These are phyloP conservation scores for Vitis hybrid DNA, from an alignment of 177 flowering plant genomes.

Conservation along the genomic window DNA sequence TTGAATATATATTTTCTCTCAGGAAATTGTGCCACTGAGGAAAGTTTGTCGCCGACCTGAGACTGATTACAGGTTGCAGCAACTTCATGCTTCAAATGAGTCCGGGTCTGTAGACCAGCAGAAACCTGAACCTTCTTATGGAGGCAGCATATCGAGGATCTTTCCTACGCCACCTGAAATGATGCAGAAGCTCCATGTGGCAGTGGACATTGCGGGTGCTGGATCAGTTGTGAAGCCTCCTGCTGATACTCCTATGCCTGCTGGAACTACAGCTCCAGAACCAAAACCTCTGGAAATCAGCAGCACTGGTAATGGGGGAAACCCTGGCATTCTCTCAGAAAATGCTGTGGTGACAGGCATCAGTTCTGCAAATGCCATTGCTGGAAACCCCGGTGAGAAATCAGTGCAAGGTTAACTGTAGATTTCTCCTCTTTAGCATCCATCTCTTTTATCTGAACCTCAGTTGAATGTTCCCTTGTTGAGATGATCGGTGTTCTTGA, in stretches of 20 bases:
- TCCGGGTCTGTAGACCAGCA: slow-evolving; percentile 30
- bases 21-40: slow-evolving; percentile 92
- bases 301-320: background rate
- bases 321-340: slow-evolving; percentile 1
- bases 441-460: background rate
- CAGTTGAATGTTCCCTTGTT: background rate
- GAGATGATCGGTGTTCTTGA: too few species aligned
- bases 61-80: slow-evolving; percentile 85
- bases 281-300: slow-evolving; percentile 8
- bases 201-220: slow-evolving; percentile 10
- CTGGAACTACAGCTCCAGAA: slow-evolving; percentile 4
- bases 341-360: background rate
- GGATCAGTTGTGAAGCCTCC: background rate
- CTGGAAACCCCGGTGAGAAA: slow-evolving; percentile 10
- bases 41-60: slow-evolving; percentile 97
- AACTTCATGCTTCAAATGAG: slow-evolving; percentile 60
- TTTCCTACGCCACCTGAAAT: slow-evolving; percentile 22
- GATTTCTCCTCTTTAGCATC: background rate
- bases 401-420: slow-evolving; percentile 6
- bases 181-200: slow-evolving; percentile 20
- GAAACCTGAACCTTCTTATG: slow-evolving; percentile 26
- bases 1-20: background rate
- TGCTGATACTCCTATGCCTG: slow-evolving; percentile 8
- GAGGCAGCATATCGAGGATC: slow-evolving; percentile 16
- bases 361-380: background rate